A percentile compares a stretch with the other conserved stretches of the same genome.
Evolutionary conservation across 768 basidiomycete genomes (phyloP).

Genomic region (Lentinula sp.): DNA sequence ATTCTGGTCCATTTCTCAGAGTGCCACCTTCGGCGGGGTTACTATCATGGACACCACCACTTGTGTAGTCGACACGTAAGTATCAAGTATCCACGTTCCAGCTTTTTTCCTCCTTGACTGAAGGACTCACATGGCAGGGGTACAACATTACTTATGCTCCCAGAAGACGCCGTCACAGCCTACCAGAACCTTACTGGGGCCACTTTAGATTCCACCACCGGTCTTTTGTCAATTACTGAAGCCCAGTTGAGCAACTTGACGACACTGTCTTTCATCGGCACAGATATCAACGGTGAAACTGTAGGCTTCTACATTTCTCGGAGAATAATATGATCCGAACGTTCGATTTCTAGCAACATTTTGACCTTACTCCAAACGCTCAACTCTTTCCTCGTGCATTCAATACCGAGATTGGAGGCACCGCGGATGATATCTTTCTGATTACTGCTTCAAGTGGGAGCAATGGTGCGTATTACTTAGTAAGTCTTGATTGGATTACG

Average conservation of each 20-base stretch:
- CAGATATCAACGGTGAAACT: background rate
- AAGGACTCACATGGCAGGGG: constrained; percentile 26
- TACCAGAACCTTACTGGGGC: constrained; percentile 40
- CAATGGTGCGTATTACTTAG: constrained; percentile 21
- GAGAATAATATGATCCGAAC: background rate
- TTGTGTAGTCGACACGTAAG: background rate
- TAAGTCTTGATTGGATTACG: background rate
- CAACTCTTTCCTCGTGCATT: constrained; percentile 31
- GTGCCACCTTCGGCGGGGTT: background rate
- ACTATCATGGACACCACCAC: background rate
- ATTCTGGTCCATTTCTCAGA: background rate
- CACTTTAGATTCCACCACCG: constrained; percentile 11
- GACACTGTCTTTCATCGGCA: constrained; percentile 44
- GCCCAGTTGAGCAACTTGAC: constrained; percentile 46
- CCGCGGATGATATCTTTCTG: constrained; percentile 22
- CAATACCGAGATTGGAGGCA: constrained; percentile 28
- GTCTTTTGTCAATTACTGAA: constrained; percentile 46
- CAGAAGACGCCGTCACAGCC: constrained; percentile 36
- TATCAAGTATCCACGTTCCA: background rate
- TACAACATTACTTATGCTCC: constrained; percentile 45
- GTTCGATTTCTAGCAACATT: background rate
- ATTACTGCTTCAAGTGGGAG: constrained; percentile 20
- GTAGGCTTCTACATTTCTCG: constrained; percentile 19
- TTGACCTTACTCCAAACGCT: constrained; percentile 34
- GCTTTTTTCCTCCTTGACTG: background rate